phyloP scores from a whole-genome alignment of 108 stramenopile species.

The Hondaea fermentalgiana region DNA sequence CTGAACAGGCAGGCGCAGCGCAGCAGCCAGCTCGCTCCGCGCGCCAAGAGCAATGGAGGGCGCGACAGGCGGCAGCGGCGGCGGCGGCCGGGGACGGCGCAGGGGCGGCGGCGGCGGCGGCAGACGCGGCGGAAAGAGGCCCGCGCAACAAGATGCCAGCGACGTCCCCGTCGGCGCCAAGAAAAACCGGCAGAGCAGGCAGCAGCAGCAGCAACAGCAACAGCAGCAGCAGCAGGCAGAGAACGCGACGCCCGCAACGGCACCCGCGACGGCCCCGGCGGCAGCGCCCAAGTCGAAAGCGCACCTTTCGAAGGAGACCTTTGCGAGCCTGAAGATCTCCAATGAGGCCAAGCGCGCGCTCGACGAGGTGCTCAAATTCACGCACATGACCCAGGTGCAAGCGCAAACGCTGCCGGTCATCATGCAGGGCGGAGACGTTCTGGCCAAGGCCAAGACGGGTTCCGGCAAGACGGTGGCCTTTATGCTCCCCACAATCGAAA shows the following conservation, averaged over 20 bases:
- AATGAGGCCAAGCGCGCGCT: slow-evolving; percentile 44
- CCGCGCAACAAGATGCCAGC: background rate
- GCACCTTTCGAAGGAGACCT: slow-evolving; percentile 19
- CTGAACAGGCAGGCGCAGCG: too few relatives aligned
- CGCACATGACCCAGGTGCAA: slow-evolving; percentile 85
- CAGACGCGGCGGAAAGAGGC: background rate
- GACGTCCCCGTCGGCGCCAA: background rate
- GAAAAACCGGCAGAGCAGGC: background rate
- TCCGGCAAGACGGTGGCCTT: slow-evolving; percentile 77
- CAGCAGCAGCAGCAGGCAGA: too few relatives aligned
- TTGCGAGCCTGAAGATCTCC: slow-evolving; percentile 42
- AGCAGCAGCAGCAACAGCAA: background rate
- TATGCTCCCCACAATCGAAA: slow-evolving; percentile 63
- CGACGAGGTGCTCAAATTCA: slow-evolving; percentile 57
- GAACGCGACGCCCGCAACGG: too few relatives aligned
- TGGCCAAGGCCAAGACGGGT: slow-evolving; percentile 88
- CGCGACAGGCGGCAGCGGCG: background rate
- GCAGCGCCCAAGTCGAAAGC: background rate
- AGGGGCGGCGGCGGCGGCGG: background rate
- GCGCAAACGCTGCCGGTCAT: slow-evolving; percentile 55
- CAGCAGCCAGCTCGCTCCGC: too few relatives aligned
- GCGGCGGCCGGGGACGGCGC: background rate
- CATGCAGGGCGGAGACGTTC: slow-evolving; percentile 55
- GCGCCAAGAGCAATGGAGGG: background rate
- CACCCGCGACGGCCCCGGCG: too few relatives aligned